Conservation (phyloP, 345 rosid species). For the Lumnitzera littorea region DNA sequence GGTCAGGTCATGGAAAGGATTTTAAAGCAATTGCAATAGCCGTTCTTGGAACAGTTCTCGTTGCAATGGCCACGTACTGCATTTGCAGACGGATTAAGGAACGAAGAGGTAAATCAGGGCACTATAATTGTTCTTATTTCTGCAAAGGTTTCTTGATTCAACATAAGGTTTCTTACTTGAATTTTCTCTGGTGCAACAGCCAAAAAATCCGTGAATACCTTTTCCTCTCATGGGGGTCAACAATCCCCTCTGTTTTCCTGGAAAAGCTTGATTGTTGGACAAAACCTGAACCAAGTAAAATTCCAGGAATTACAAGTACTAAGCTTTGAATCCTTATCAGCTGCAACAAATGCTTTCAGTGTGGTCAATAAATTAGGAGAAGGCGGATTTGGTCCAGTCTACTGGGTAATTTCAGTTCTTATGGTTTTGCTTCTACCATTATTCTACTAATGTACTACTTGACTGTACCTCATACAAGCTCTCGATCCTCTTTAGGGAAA, state of each 20-base stretch:
- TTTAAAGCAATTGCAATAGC: neutral
- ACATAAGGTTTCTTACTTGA: too few species aligned
- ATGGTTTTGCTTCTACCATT: neutral
- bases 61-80: neutral
- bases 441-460: too few species aligned
- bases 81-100: neutral
- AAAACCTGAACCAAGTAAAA: neutral
- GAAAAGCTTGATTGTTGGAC: neutral
- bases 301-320: conserved; percentile 22
- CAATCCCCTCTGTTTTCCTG: too few species aligned
- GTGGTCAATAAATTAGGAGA: conserved; percentile 23
- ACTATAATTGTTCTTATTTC: too few species aligned
- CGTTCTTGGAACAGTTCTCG: too few species aligned
- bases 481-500: conserved; percentile 3
- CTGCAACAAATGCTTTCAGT: conserved; percentile 25
- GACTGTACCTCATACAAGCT: too few species aligned
- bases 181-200: too few species aligned
- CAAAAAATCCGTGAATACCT: too few species aligned
- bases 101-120: neutral
- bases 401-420: conserved; percentile 10
- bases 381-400: conserved; percentile 23
- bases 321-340: conserved; percentile 30
- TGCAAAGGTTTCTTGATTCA: too few species aligned
- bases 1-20: neutral
- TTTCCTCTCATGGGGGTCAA: too few species aligned